Percentiles rank a stretch among this genome's conserved stretches.
phyloP scores from a whole-genome alignment of 139 green algal species.

The Gonium pectorale region DNA sequence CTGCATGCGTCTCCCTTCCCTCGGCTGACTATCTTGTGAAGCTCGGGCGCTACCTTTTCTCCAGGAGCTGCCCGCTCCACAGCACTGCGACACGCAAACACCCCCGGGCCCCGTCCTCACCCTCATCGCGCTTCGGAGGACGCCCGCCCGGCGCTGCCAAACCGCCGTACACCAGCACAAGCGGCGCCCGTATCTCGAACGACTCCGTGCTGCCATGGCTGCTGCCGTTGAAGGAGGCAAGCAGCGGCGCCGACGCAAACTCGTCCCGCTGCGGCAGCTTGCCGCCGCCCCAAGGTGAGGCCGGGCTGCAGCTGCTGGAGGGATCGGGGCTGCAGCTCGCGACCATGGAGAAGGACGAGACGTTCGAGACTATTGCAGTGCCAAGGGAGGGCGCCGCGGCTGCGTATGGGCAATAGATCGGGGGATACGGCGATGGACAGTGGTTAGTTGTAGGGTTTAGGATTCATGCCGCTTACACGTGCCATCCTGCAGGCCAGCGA shows the following conservation, averaged over 20 bases:
- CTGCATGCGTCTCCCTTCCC: too few relatives aligned
- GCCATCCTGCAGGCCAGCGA: too few relatives aligned
- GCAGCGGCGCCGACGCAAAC: conserved; percentile 3
- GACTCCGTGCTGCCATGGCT: not conserved
- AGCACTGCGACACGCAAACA: too few relatives aligned
- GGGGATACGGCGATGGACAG: too few relatives aligned
- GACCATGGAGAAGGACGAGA: not conserved
- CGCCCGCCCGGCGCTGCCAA: not conserved
- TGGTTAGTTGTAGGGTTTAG: too few relatives aligned
- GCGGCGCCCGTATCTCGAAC: not conserved
- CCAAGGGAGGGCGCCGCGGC: not conserved
- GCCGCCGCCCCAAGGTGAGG: not conserved
- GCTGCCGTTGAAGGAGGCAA: not conserved
- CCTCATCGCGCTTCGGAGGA: not conserved
- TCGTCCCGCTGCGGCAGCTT: not conserved
- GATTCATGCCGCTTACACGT: too few relatives aligned
- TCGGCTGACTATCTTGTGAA: too few relatives aligned
- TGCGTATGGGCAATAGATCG: too few relatives aligned
- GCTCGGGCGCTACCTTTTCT: too few relatives aligned
- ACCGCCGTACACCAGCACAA: conserved; percentile 28
- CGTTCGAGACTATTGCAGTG: not conserved
- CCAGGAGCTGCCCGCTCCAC: too few relatives aligned
- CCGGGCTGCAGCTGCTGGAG: too few relatives aligned
- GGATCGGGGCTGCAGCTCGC: not conserved
- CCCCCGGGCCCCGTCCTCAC: too few relatives aligned